Evolutionary conservation across 805 yeast genomes (phyloP).

Genomic region (Tetrapisispora namnaoensis): DNA sequence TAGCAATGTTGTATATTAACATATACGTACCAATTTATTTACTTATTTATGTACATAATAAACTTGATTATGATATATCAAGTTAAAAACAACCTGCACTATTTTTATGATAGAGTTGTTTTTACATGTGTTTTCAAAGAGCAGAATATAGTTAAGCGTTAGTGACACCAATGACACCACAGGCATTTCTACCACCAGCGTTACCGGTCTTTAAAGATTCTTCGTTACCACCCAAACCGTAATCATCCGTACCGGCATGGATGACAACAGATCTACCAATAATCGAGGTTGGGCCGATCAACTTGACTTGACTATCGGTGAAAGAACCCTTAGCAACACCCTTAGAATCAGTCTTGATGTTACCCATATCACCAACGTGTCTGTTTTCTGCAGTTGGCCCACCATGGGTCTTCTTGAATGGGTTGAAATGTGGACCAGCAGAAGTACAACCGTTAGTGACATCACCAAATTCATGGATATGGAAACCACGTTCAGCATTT

Average conservation of each 20-base stretch:
- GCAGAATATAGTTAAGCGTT: constrained; percentile 5
- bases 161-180: constrained; percentile 84
- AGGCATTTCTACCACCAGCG: constrained; percentile 97
- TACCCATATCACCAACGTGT: constrained; percentile 84
- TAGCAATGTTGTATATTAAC: no score
- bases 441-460: constrained; percentile 94
- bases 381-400: constrained; percentile 56
- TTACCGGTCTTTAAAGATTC: constrained; percentile 93
- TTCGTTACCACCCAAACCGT: constrained; percentile 87
- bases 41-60: no score
- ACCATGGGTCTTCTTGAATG: constrained; percentile 82
- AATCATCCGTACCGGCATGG: constrained; percentile 87
- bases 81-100: no score
- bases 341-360: constrained; percentile 72
- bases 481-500: constrained; percentile 92
- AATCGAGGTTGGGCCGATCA: constrained; percentile 79
- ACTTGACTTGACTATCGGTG: constrained; percentile 66
- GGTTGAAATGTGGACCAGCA: constrained; percentile 97
- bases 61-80: no score
- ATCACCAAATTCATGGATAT: constrained; percentile 96
- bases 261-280: constrained; percentile 93
- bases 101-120: background rate
- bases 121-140: background rate
- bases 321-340: constrained; percentile 90
- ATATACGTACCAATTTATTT: no score